Evolutionary conservation across 371 early-diverging fungal genomes (phyloP), one percentile per base, ranked within the genome.

Genomic region (Zychaea mexicana): DNA sequence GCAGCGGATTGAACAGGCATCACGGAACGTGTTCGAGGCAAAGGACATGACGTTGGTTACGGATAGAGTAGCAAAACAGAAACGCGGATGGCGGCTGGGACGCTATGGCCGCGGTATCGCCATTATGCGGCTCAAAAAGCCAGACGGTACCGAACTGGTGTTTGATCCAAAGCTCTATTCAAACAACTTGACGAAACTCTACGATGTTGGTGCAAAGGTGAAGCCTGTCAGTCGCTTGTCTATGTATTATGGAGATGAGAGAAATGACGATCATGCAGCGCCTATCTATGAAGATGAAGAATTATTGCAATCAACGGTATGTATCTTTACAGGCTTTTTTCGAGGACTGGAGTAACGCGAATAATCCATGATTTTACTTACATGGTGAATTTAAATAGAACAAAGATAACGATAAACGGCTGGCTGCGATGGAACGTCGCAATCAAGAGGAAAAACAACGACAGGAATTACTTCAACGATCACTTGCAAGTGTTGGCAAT

Each of bases 121-220:
- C 7, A 84, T 91, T n/a, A 85, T 94, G 79, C 86, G 83, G 45
- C 64, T 90, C 27, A 72, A 74, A 33, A 81, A 81, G 28, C 61
- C 65, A 26, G 79, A 81, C 65, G 85, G 88, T 39, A 85, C 83
- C 17, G 71, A 86, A 82, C 76, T 92, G 67, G 86, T 82, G 0
- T 89, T 84, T 65, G 93, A 94, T 62, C 94, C 94, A 0, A 75
- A 78, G 1, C 85, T 87, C 47, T 88, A 91, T 72, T 89, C 91
- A 68, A 84, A 90, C 60, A 90, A 84, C 47, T 72, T 90, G 60
- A 83, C 80, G 28, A 90, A 89, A 55, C 68, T 93, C 5, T 85
- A 82, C 61, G 82, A 85, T 21, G 71, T 79, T 28, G 69, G 64
- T 22, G 83, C 74, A 2, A 64, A 69, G 3, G 73, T 82, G 71